Base-by-base conservation (phyloP, 2,329 filamentous ascomycete species). In the Uncinocarpus reesii region DNA sequence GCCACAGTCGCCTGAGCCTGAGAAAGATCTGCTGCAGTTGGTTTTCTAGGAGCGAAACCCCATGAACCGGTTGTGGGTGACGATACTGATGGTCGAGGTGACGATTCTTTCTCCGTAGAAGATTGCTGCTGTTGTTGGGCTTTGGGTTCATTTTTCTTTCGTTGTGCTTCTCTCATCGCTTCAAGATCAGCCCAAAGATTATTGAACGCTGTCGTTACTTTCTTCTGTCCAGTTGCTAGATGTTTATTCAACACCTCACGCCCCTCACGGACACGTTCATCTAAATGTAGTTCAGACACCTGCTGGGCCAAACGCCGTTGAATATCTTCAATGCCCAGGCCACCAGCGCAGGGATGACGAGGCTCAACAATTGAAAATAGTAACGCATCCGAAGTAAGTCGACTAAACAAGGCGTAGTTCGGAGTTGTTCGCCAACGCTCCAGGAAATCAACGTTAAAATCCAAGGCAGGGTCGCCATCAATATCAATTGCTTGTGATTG, bases 281-380 rank as follows among this genome's bases (percentile, higher is more conserved):
- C 92, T 1, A 96, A 76, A 62, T 96, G 89, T 42, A 96, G 76
- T 52, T 96, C 90, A 56, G 90, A 84, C 42, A 98, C 86, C 67
- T 96, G 92, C 64, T 93, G 85, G 29, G 87, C 81, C 28, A 98
- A 77, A 20, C 92, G 78, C 43, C 92, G 79, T 63, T 95, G 90
- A 10, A 98, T 83, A 63, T 98, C 92, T 56, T 96, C 92, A 53
- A 98, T 88, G 1, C 84, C 89, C 16, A 98, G 74, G 0, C 88
- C 90, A 21, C 92, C 92, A 1, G 89, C 89, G 63, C 86, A 95
- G 2, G 92, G 92, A 65, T 98, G 92, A 52, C 82, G 83, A 1
- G 92, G 92, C 61, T 94, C 88, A 11, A 93, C 84, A 54, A 98
- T 86, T 56, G 95, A 90, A 61, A 96, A 98, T 13, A 98, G 76